Evolutionary conservation across 2,329 filamentous ascomycete genomes (phyloP), one percentile per base, ranked within the genome.

Genomic region (Monilinia vaccinii-corymbosi): DNA sequence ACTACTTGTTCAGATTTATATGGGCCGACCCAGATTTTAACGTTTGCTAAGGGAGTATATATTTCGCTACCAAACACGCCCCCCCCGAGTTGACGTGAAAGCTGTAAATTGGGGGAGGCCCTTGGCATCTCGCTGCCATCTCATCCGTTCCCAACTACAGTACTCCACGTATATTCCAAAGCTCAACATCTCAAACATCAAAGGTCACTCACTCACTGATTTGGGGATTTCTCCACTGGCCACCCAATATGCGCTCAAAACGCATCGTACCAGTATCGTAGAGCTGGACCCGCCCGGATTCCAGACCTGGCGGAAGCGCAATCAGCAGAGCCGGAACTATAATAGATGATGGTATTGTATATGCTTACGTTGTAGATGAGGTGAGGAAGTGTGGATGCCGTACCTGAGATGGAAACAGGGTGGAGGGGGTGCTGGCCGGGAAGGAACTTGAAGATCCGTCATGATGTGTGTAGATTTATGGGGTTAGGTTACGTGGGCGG

Each of bases 351-450:
- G n/a, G n/a, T n/a, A 31, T 9, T 18, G 18, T 2, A 18, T 10
- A 53, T 53, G 38, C 38, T 32, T 32, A 38, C 23, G 51, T 21
- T 25, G 28, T 25, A 21, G 25, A 23, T 55, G 28, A 18, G 51
- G 38, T 55, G 51, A 32, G n/a, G 13, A 55, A 23, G 38, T 55
- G 38, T 55, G 51, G 38, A 55, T 21, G 55, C 40, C 18, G 55
- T 58, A 58, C 55, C 55, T 51, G 55, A 58, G 51, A 44, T 44
- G 38, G 38, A 23, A 55, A 38, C 38, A 40, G 44, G 51, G 45
- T 58, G 55, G 34, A 23, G 31, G 34, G 16, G 31, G 45, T 25
- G 55, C 45, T 51, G 45, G 55, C 55, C 55, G 45, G 45, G 45
- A 31, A 25, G 34, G 45, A n/a, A n/a, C n/a, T n/a, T n/a, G n/a